Percentiles rank a stretch among this genome's conserved stretches.
phyloP scores from a whole-genome alignment of 768 basidiomycete genomes.

The Nevesoporus exiguus region DNA sequence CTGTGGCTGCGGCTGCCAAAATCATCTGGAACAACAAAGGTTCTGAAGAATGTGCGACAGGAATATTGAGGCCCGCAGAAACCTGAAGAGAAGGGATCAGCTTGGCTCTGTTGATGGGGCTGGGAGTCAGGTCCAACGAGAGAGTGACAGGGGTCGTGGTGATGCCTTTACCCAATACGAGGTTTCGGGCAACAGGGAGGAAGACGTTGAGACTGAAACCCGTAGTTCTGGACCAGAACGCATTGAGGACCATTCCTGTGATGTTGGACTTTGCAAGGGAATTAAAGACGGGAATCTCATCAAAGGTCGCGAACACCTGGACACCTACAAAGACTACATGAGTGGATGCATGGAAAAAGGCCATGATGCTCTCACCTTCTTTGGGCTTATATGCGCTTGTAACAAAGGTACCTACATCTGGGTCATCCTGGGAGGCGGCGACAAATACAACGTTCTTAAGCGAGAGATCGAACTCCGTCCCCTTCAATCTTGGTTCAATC shows the following conservation, averaged over 20 bases:
- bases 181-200: slow-evolving; percentile 8
- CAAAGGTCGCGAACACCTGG: slow-evolving; percentile 3
- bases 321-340: background rate
- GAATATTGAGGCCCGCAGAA: slow-evolving; percentile 1
- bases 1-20: background rate
- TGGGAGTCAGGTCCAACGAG: background rate
- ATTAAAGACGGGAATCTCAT: slow-evolving; percentile 1
- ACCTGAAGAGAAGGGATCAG: slow-evolving; percentile 2
- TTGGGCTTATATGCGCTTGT: background rate
- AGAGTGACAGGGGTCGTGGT: slow-evolving; percentile 1
- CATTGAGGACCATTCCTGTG: slow-evolving; percentile 3
- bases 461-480: background rate
- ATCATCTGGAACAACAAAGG: slow-evolving; percentile 3
- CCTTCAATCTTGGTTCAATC: slow-evolving; percentile 2
- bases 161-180: slow-evolving; percentile 2
- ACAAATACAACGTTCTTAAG: background rate
- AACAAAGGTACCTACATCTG: background rate
- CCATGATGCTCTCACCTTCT: background rate
- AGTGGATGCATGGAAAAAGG: background rate
- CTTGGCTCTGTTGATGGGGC: slow-evolving; percentile 1
- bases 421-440: slow-evolving; percentile 3
- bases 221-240: background rate
- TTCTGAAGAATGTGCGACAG: background rate
- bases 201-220: slow-evolving; percentile 2
- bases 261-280: background rate